These are phyloP conservation scores for Recurvomyces mirabilis DNA, from an alignment of 495 filamentous ascomycete species.

Conservation along the genomic window DNA sequence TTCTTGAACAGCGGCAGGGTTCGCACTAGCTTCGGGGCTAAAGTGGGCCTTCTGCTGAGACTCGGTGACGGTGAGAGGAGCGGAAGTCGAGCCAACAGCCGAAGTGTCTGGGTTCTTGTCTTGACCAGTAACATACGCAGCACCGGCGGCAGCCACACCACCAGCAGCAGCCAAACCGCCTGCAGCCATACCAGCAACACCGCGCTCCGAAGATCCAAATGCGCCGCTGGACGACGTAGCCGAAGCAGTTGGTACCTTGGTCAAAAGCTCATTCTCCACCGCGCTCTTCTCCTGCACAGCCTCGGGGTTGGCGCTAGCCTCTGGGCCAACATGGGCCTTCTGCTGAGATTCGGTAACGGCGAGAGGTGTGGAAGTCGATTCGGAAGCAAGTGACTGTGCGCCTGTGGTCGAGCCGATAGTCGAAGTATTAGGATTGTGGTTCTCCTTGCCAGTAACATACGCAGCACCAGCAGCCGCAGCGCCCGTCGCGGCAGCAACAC, in stretches of 20 bases:
- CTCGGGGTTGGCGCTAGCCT: conserved; percentile 18
- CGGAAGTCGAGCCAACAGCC: conserved; percentile 23
- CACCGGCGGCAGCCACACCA: conserved; percentile 10
- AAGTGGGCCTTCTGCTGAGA: conserved; percentile 37
- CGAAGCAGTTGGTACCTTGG: conserved; percentile 16
- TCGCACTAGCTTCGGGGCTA: conserved; percentile 20
- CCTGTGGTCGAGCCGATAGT: no score
- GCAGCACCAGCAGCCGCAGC: conserved; percentile 13
- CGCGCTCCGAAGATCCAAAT: not conserved
- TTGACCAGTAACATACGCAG: no score
- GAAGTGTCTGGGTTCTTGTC: no score
- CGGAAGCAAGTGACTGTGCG: no score
- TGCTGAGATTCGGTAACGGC: conserved; percentile 55
- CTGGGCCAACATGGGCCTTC: conserved; percentile 14
- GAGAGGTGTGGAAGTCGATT: conserved; percentile 43
- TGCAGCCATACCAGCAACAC: conserved; percentile 19
- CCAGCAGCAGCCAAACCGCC: conserved; percentile 20
- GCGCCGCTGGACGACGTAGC: conserved; percentile 9
- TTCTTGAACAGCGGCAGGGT: conserved; percentile 18
- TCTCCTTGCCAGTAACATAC: no score
- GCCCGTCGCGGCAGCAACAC: conserved; percentile 13
- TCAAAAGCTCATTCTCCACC: conserved; percentile 21
- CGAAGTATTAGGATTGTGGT: no score
- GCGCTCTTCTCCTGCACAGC: conserved; percentile 20
- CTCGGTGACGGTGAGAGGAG: conserved; percentile 57